Base-by-base conservation (phyloP, 495 filamentous ascomycete species). In the Aspergillus homomorphus region DNA sequence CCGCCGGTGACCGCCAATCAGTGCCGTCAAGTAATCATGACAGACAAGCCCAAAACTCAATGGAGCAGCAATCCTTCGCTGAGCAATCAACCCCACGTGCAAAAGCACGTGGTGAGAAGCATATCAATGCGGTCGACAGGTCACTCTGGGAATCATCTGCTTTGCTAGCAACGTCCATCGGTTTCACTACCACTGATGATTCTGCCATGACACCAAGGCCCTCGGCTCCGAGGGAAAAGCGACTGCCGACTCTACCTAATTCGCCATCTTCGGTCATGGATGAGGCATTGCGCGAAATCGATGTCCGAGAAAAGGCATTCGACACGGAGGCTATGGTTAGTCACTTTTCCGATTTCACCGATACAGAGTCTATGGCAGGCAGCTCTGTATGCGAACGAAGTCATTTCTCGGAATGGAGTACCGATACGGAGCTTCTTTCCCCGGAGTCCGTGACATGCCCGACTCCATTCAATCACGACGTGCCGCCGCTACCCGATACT, bases 341-440 rank as follows among this genome's bases (percentile, higher is more conserved):
- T 56, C 71, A 73, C 55, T 78, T 79, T 49, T 80, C 77, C 5
- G 72, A 72, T 53, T 65, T 75, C 57, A 79, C 69, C 2, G 73
- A 75, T 45, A 68, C 67, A 23, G 76, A 72, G 10, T 73, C 72
- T 21, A 62, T 53, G 18, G 52, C 59, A 20, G 64, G 66, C 3
- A 60, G 64, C 12, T 66, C 69, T 5, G 19, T 61, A 7, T 63
- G 57, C 14, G 74, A 79, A 46, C 61, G 54, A 56, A 80, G 75
- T 53, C 75, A 68, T n/a, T 80, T 80, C 53, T 80, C 77, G 0
- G 72, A 77, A 66, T 80, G 77, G 77, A 77, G 75, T 51, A 72
- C 74, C 4, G 73, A 77, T 45, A 76, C 67, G 7, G 75, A 76
- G 8, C 53, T 60, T 28, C 60, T 68, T 51, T 73, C 75, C 3